Base-by-base conservation (phyloP, 305 asterid species). In the Salvia sclarea region DNA sequence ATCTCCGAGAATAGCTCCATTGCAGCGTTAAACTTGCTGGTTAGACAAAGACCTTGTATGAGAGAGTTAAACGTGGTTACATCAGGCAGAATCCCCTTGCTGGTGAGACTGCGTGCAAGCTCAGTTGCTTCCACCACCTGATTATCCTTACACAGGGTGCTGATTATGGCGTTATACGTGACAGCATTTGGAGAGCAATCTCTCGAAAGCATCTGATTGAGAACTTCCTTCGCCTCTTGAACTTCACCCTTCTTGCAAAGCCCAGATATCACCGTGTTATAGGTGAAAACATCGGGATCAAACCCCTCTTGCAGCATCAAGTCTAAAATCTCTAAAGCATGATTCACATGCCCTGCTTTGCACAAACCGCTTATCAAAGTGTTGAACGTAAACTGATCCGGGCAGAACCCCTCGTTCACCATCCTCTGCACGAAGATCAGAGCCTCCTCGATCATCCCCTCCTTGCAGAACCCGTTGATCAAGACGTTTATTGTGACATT, bases 381-480 rank as follows among this genome's bases (percentile, higher is more conserved):
- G 52, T 85, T 93, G 80, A 85, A 86, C 8, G 97, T 91, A 80
- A 77, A 83, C 11, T 69, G 78, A 48, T 93, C 97, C 0, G 98
- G 98, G 66, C 61, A 75, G 73, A 93, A 91, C 67, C 95, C 96
- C 53, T 82, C 80, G 2, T 80, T 52, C 1, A 75, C 85, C 90
- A 91, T 86, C 41, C 86, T 85, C 52, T 86, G 88, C 44, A 86
- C 87, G 17, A 88, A 87, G 16, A 72, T 59, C 60, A 93, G 74
- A 72, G 96, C 95, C 63, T 88, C 93, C 61, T 81, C 92, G 35
- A 93, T 75, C 68, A 73, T 79, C 3, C 93, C 92, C 73, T 79
- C 84, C 83, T 83, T 86, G 83, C 98, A 91, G 45, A 91, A 91
- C 49, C 97, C 98, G 31, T 88, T 84, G 65, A 85, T 78, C 88